A percentile compares a stretch with the other conserved stretches of the same genome.
phyloP scores from a whole-genome alignment of 2,329 filamentous ascomycete species.

The Colletotrichum sp. region DNA sequence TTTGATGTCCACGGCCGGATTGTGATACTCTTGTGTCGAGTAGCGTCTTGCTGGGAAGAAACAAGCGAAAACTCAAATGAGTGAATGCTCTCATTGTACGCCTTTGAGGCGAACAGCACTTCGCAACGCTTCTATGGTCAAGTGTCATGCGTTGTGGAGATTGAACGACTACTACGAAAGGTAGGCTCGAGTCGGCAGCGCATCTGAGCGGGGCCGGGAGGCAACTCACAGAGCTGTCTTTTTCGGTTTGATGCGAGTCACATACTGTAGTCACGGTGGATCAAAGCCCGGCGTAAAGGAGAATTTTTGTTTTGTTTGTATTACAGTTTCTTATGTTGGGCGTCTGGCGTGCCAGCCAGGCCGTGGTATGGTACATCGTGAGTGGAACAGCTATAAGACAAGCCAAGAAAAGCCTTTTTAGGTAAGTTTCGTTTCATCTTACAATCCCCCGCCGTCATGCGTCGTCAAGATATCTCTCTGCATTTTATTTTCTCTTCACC shows the following conservation, averaged over 20 bases:
- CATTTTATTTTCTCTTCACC: not conserved
- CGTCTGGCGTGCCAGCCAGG: conserved; percentile 6
- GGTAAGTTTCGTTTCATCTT: conserved; percentile 15
- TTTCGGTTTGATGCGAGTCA: not conserved
- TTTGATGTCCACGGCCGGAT: not conserved
- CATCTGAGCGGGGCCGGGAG: not conserved
- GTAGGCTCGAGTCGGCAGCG: not conserved
- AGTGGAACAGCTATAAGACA: conserved; percentile 22
- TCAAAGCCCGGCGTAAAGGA: not conserved
- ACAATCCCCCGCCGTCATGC: conserved; percentile 17
- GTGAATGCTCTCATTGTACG: not conserved
- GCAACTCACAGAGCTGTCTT: not conserved
- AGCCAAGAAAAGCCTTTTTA: conserved; percentile 15
- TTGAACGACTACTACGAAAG: not conserved
- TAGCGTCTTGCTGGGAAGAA: not conserved
- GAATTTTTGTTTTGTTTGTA: not conserved
- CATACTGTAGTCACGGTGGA: not conserved
- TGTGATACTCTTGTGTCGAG: not conserved
- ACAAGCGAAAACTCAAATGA: not conserved
- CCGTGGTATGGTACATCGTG: conserved; percentile 24
- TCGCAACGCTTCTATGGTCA: not conserved
- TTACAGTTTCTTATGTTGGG: conserved; percentile 14
- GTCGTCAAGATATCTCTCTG: conserved; percentile 8
- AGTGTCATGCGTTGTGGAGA: not conserved
- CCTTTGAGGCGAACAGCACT: not conserved